Evolutionary conservation across 108 stramenopile species (phyloP).

Genomic region (Cyclotella baltica): DNA sequence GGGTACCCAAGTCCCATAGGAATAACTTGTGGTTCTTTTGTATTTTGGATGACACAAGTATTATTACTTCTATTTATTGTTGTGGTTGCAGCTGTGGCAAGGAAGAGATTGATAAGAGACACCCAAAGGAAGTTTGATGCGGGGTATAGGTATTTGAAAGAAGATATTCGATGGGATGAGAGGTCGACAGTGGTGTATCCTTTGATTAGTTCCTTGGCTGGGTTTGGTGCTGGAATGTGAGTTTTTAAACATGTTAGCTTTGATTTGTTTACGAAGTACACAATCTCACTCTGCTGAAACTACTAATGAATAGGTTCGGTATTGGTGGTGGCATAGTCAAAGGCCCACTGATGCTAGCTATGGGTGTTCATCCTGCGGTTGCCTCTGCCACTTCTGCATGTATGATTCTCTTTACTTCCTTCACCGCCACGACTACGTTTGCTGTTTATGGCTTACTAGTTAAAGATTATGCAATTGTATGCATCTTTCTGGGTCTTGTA

Average conservation of each 20-base stretch:
- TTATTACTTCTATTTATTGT: conserved; percentile 84
- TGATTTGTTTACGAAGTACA: neutral
- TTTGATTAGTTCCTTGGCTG: conserved; percentile 87
- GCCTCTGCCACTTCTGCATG: conserved; percentile 87
- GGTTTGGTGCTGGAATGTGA: conserved; percentile 96
- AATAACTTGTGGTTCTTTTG: conserved; percentile 78
- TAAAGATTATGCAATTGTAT: conserved; percentile 85
- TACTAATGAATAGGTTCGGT: conserved; percentile 64
- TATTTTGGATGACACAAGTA: conserved; percentile 83
- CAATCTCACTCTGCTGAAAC: conserved; percentile 30
- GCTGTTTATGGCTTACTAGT: conserved; percentile 92
- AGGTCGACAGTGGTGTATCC: conserved; percentile 91
- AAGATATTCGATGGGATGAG: conserved; percentile 92
- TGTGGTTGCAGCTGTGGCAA: conserved; percentile 60
- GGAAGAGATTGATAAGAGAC: conserved; percentile 59
- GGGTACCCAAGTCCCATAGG: conserved; percentile 84
- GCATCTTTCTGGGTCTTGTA: conserved; percentile 88
- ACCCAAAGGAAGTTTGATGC: conserved; percentile 48
- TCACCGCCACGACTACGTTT: conserved; percentile 90
- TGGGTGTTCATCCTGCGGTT: conserved; percentile 95
- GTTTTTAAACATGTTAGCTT: conserved; percentile 48
- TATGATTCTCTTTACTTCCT: conserved; percentile 95
- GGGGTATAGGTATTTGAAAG: conserved; percentile 65
- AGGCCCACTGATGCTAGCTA: conserved; percentile 95
- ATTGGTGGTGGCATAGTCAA: conserved; percentile 95